Base-by-base conservation (phyloP, 305 asterid species). In the Fraxinus angustifolia region DNA sequence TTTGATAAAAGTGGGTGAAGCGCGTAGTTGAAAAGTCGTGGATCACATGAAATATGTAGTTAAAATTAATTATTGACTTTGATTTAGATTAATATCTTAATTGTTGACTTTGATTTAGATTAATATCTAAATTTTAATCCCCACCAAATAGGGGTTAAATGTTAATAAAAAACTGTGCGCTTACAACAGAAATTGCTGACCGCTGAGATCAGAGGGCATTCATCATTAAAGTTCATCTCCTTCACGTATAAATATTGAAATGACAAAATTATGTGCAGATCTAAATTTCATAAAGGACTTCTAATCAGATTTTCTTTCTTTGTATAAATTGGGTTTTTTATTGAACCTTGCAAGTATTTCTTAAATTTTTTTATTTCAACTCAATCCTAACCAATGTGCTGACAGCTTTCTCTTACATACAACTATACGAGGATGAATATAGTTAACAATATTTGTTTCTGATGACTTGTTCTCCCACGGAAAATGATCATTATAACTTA, bases 401-500 rank as follows among this genome's bases (percentile, higher is more conserved):
- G 36, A 67, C 73, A 67, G 73, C 73, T 28, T 28, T 65, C 19
- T 11, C 8, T 28, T 11, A 11, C 8, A 11, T 67, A 28, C 36
- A 67, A 12, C 45, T 38, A 38, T 38, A 38, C 45, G 11, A 8
- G 17, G 36, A 67, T 28, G 38, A 26, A 67, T 12, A 6, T 3
- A 11, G 31, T 21, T 77, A 14, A 68, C 30, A 34, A 53, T 78
- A 26, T 23, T 73, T 73, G 56, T 53, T 11, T 11, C 8, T 6
- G 19, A 3, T 4, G 50, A 68, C 48, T 45, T 40, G 60, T 58
- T 48, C 30, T 34, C 56, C 76, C 68, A 65, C n/a, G 31, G 38
- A 73, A 56, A 34, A 35, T 31, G 70, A 53, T 65, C 8, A 26
- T 72, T 77, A 79, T 72, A 30, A 67, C 75, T 60, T 77, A 73